A percentile compares a stretch with the other conserved stretches of the same genome.
Evolutionary conservation across 2,329 filamentous ascomycete genomes (phyloP).

Genomic region (Pyricularia sp.): DNA sequence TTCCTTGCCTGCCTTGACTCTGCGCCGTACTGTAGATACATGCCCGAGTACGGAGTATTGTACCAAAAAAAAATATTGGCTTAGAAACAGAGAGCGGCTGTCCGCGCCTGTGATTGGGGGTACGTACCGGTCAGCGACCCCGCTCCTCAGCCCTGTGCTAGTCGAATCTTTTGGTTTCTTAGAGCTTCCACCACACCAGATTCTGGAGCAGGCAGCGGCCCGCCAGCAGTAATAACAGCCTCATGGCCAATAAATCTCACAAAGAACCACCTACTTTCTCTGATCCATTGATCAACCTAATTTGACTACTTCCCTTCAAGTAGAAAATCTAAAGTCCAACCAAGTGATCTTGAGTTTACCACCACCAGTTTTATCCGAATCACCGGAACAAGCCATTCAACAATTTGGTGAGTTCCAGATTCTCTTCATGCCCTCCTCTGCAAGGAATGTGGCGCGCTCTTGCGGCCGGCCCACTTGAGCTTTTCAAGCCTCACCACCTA

Average conservation of each 20-base stretch:
- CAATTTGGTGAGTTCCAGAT: background rate
- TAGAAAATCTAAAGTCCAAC: background rate
- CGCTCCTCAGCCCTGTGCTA: constrained; percentile 6
- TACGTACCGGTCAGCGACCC: background rate
- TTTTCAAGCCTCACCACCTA: background rate
- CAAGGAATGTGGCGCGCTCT: background rate
- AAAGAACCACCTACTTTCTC: background rate
- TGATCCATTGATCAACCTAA: background rate
- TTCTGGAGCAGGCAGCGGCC: background rate
- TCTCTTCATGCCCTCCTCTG: background rate
- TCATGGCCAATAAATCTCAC: constrained; percentile 6
- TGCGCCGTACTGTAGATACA: background rate
- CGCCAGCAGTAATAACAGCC: constrained; percentile 3
- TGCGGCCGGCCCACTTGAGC: background rate
- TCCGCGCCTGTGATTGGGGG: background rate
- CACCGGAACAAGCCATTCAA: background rate
- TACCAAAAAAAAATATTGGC: too few species aligned
- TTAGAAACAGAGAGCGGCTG: too few species aligned
- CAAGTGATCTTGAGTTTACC: background rate
- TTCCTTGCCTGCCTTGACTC: background rate
- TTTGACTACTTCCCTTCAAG: background rate
- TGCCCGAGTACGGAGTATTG: background rate
- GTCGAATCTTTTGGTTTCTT: constrained; percentile 16
- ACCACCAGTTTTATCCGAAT: background rate
- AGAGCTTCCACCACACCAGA: constrained; percentile 11